Conservation (phyloP, 331 rosid genomes). For the Telfairia occidentalis region DNA sequence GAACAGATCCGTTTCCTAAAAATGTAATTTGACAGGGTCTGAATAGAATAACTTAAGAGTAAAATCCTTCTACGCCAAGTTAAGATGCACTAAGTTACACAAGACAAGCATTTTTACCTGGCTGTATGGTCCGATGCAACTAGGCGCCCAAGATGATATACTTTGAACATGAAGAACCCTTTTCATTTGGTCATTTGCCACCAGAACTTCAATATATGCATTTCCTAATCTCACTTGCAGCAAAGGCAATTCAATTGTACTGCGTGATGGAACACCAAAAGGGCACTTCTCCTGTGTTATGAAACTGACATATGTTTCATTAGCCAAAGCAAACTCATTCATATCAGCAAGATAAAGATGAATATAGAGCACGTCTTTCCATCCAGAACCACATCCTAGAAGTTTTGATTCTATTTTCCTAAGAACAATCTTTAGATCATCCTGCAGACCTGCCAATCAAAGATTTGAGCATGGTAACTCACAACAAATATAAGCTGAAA, state of each 20-base stretch:
- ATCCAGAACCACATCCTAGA: slow-evolving; percentile 42
- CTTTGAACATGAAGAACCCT: slow-evolving; percentile 94
- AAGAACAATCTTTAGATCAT: slow-evolving; percentile 56
- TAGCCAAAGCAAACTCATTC: slow-evolving; percentile 60
- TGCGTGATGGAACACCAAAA: slow-evolving; percentile 90
- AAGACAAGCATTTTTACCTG: slow-evolving; percentile 38
- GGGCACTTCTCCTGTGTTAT: slow-evolving; percentile 78
- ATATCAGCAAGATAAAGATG: slow-evolving; percentile 84
- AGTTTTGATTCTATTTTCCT: slow-evolving; percentile 52
- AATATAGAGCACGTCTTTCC: slow-evolving; percentile 79
- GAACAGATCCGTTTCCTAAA: neutral
- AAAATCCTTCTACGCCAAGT: neutral
- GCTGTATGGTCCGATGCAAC: slow-evolving; percentile 99
- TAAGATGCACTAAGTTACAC: neutral
- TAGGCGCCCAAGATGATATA: slow-evolving; percentile 94
- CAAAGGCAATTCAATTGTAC: slow-evolving; percentile 89
- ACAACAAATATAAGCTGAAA: neutral
- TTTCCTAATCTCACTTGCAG: slow-evolving; percentile 50
- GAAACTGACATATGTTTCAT: slow-evolving; percentile 67
- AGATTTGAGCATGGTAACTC: slow-evolving; percentile 5
- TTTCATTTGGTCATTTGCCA: slow-evolving; percentile 53
- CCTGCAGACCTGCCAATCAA: slow-evolving; percentile 47
- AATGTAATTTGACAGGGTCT: neutral
- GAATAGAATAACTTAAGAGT: neutral
- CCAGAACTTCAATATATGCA: slow-evolving; percentile 75